These are phyloP conservation scores for Penicillium sp. DNA, from an alignment of 2,329 filamentous ascomycete genomes.

Conservation along the genomic window DNA sequence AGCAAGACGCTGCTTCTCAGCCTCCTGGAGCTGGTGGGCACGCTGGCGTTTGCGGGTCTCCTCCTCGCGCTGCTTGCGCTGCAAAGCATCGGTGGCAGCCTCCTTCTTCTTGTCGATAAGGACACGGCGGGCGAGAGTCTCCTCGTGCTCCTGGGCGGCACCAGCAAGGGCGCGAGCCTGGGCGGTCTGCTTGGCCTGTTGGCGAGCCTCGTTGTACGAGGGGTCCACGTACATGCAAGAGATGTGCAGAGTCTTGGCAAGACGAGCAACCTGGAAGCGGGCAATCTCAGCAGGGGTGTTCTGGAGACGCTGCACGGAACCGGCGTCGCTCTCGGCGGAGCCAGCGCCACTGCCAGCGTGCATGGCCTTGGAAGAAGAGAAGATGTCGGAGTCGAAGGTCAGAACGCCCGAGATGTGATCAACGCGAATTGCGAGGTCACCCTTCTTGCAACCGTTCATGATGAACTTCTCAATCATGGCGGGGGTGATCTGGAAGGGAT, in stretches of 20 bases:
- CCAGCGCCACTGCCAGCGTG: constrained; percentile 81
- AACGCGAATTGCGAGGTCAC: constrained; percentile 92
- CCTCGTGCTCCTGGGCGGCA: constrained; percentile 86
- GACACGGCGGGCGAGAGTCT: constrained; percentile 81
- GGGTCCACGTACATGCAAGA: constrained; percentile 97
- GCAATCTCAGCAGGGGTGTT: constrained; percentile 98
- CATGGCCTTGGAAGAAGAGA: constrained; percentile 92
- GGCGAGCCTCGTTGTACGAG: constrained; percentile 77
- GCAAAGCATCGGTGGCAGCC: constrained; percentile 83
- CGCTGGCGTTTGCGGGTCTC: constrained; percentile 83
- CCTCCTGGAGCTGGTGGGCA: constrained; percentile 84
- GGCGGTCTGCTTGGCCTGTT: constrained; percentile 76
- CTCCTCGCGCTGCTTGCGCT: constrained; percentile 88
- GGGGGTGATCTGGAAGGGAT: constrained; percentile 89
- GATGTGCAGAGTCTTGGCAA: constrained; percentile 87
- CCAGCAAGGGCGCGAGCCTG: constrained; percentile 81
- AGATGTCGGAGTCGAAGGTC: constrained; percentile 97
- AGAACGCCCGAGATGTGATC: constrained; percentile 93
- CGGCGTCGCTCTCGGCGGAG: constrained; percentile 81
- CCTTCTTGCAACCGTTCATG: constrained; percentile 99
- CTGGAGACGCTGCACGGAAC: constrained; percentile 90
- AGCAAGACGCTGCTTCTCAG: constrained; percentile 84
- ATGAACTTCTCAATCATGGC: constrained; percentile 99
- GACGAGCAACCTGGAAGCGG: constrained; percentile 86
- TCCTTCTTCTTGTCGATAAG: constrained; percentile 97